These are phyloP conservation scores for Entomortierella beljakovae DNA, from an alignment of 192 early-diverging fungal species.

Conservation along the genomic window DNA sequence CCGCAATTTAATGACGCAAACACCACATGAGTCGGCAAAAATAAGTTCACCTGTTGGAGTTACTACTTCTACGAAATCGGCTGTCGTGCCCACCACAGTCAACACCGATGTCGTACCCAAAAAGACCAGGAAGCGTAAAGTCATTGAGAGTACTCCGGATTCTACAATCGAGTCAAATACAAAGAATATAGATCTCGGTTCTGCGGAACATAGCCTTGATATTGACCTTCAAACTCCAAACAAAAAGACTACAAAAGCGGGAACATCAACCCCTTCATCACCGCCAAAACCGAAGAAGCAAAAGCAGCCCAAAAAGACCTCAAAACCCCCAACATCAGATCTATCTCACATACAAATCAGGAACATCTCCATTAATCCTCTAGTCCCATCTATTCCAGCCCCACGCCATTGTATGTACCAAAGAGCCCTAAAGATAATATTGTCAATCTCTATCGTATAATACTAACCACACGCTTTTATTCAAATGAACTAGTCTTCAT, in stretches of 20 bases:
- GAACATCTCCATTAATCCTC: constrained; percentile 42
- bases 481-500: constrained; percentile 16
- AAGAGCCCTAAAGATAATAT: too few species aligned
- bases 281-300: neutral
- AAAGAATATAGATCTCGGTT: neutral
- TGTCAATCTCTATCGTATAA: too few species aligned
- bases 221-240: too few species aligned
- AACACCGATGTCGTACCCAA: neutral
- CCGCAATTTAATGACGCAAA: neutral
- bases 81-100: neutral
- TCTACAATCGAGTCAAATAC: neutral
- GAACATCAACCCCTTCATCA: neutral
- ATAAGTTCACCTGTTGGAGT: neutral
- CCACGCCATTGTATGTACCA: constrained; percentile 14
- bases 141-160: neutral
- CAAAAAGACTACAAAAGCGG: too few species aligned
- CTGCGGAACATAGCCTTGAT: neutral
- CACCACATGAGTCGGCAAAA: neutral
- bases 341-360: constrained; percentile 31
- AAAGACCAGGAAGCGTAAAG: neutral
- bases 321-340: neutral
- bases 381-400: constrained; percentile 6
- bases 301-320: neutral
- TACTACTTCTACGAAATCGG: neutral
- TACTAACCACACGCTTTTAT: too few species aligned